Conservation (phyloP, 257 asterid species). For the Ilex asprella region DNA sequence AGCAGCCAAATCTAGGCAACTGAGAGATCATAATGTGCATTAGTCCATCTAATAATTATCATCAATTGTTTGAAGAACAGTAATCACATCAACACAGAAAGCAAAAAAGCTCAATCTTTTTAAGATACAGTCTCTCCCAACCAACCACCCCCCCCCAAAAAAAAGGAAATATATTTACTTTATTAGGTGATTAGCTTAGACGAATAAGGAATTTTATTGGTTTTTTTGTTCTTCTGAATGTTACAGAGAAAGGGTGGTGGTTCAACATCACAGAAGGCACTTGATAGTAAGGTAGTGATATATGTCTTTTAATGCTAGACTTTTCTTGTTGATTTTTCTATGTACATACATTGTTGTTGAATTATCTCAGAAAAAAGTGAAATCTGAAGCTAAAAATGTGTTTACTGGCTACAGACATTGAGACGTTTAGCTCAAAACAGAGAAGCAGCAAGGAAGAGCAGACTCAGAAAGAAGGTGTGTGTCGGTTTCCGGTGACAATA, state of each 20-base stretch:
- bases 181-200: constrained; percentile 9
- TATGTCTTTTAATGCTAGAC: constrained; percentile 24
- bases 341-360: neutral
- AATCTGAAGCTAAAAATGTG: constrained; percentile 1
- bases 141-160: constrained; percentile 14
- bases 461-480: constrained; percentile 82
- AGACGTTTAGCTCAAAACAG: constrained; percentile 97
- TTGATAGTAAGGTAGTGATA: constrained; percentile 74
- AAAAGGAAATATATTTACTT: neutral
- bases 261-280: constrained; percentile 55
- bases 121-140: constrained; percentile 29
- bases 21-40: constrained; percentile 10
- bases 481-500: neutral
- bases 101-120: constrained; percentile 29
- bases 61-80: constrained; percentile 34
- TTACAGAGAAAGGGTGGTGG: constrained; percentile 77
- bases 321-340: neutral
- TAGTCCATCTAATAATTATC: constrained; percentile 4
- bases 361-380: neutral
- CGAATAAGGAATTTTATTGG: constrained; percentile 15
- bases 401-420: constrained; percentile 48
- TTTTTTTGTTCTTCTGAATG: constrained; percentile 7
- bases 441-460: constrained; percentile 97
- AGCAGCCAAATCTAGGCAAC: constrained; percentile 9
- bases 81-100: constrained; percentile 33